Conservation (phyloP, 2,329 filamentous ascomycete species). For the Peltaster fructicola region DNA sequence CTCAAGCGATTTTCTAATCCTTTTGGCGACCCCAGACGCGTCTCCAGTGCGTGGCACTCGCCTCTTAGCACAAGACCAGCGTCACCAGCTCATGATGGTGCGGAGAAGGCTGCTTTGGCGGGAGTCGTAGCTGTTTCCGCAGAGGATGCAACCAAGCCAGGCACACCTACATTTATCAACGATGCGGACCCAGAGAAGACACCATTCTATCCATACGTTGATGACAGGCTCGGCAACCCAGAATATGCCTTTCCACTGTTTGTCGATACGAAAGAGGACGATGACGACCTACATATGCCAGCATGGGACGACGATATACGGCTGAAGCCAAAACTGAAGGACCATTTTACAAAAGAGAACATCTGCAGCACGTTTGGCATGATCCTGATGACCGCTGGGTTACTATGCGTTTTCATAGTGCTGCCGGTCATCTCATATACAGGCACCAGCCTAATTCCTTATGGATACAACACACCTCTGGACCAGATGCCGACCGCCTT, state of each 20-base stretch:
- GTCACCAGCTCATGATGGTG: constrained; percentile 5
- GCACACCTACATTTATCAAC: constrained; percentile 14
- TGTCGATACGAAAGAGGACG: constrained; percentile 32
- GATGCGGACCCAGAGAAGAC: constrained; percentile 19
- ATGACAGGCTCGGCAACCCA: constrained; percentile 30
- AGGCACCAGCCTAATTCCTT: constrained; percentile 23
- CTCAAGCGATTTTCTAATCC: constrained; percentile 17
- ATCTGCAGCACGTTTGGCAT: constrained; percentile 27
- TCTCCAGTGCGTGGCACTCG: constrained; percentile 13
- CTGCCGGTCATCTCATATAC: constrained; percentile 32
- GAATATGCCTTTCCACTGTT: constrained; percentile 29
- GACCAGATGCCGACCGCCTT: constrained; percentile 18
- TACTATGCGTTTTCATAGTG: constrained; percentile 33
- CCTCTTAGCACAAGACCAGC: constrained; percentile 8
- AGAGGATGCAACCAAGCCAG: constrained; percentile 2
- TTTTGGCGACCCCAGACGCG: constrained; percentile 15
- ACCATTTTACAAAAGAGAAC: constrained; percentile 28
- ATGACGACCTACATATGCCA: constrained; percentile 38
- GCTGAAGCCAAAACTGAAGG: constrained; percentile 25
- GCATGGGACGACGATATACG: constrained; percentile 30
- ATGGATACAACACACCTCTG: constrained; percentile 23
- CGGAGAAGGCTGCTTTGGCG: constrained; percentile 6
- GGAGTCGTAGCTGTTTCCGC: neutral
- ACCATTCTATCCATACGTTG: constrained; percentile 23
- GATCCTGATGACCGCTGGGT: constrained; percentile 28